These are phyloP conservation scores for Yamadazyma dushanensis DNA, from an alignment of 1,139 yeast genomes.

Conservation along the genomic window DNA sequence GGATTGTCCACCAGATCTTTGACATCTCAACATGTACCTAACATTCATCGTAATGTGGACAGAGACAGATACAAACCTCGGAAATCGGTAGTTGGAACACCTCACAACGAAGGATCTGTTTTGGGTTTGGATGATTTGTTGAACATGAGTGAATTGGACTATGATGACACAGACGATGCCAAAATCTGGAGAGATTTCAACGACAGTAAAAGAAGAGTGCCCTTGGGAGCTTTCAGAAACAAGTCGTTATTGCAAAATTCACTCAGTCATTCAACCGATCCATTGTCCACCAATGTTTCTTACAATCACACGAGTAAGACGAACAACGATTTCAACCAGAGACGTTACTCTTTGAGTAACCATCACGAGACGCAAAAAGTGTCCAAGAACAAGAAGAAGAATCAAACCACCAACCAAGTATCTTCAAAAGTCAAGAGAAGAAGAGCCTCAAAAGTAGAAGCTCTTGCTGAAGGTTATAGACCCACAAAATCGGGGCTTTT, in stretches of 20 bases:
- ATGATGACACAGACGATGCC: conserved; percentile 61
- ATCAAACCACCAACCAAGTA: conserved; percentile 13
- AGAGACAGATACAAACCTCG: conserved; percentile 19
- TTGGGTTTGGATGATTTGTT: conserved; percentile 81
- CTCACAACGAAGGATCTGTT: conserved; percentile 54
- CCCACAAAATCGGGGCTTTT: conserved; percentile 74
- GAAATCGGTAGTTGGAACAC: conserved; percentile 21
- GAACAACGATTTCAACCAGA: conserved; percentile 22
- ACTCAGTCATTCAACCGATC: conserved; percentile 23
- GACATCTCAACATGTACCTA: conserved; percentile 12
- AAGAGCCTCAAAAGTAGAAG: conserved; percentile 67
- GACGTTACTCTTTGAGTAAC: conserved; percentile 19
- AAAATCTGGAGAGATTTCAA: conserved; percentile 55
- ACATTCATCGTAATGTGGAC: conserved; percentile 6
- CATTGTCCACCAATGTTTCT: conserved; percentile 19
- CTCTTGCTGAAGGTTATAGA: conserved; percentile 72
- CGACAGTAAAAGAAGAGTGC: conserved; percentile 60
- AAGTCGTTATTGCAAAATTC: conserved; percentile 53
- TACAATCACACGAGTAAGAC: conserved; percentile 24
- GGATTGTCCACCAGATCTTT: conserved; percentile 87
- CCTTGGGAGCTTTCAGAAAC: conserved; percentile 86
- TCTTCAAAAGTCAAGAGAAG: conserved; percentile 39
- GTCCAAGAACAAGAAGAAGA: conserved; percentile 11
- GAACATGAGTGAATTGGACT: conserved; percentile 86
- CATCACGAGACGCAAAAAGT: conserved; percentile 5